Percentiles rank a stretch among this genome's conserved stretches.
phyloP scores from a whole-genome alignment of 495 filamentous ascomycete species.

The Aspergillus indologenus region DNA sequence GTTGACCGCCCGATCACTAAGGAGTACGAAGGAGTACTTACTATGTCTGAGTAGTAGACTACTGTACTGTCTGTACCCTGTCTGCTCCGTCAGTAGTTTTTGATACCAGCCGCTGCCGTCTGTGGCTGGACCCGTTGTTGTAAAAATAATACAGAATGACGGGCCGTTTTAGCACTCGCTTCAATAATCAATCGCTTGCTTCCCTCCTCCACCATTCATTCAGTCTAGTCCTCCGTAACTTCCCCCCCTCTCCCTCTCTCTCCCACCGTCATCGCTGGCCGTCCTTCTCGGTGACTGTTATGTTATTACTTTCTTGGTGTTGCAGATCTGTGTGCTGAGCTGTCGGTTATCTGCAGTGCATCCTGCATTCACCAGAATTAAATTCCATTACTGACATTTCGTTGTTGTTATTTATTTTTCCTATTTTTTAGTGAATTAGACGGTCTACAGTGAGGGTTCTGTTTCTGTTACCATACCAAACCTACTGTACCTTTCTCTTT shows the following conservation, averaged over 20 bases:
- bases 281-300: neutral
- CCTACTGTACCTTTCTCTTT: neutral
- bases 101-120: too few species aligned
- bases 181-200: conserved; percentile 4
- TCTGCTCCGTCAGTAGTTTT: too few species aligned
- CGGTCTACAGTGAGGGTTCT: too few species aligned
- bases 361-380: conserved; percentile 15
- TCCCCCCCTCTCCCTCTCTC: neutral
- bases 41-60: conserved; percentile 4
- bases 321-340: conserved; percentile 27
- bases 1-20: neutral
- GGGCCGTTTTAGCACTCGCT: conserved; percentile 22
- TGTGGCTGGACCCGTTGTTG: neutral
- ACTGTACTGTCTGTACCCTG: too few species aligned
- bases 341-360: conserved; percentile 24
- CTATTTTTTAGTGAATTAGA: too few species aligned
- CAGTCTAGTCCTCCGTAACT: neutral
- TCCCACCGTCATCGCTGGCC: neutral
- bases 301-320: conserved; percentile 15
- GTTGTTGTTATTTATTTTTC: conserved; percentile 3
- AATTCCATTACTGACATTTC: conserved; percentile 2
- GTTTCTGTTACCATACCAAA: neutral
- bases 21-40: too few species aligned
- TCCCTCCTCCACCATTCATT: conserved; percentile 1
- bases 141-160: conserved; percentile 4